Evolutionary conservation across 352 stramenopile species (phyloP), one percentile per base, ranked within the genome.

Genomic region (Pythium phragmitis): DNA sequence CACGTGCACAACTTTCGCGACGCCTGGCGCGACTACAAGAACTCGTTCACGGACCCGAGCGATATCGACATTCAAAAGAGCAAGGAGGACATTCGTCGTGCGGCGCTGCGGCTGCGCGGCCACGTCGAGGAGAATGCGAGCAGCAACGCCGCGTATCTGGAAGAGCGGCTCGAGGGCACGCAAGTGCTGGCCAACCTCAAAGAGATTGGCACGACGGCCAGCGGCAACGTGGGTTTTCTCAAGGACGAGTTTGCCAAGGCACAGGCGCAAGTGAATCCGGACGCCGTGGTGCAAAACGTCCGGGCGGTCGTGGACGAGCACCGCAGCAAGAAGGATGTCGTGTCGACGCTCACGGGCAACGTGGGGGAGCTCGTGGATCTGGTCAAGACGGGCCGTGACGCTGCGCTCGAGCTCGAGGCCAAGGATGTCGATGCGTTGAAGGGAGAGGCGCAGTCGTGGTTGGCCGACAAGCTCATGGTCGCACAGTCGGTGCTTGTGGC

Each of bases 391-490:
- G 75, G 82, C 3, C 68, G 81, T 28, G 76, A 92, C 37, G 78
- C 76, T 4, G 82, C 83, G 9, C 60, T 94, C 12, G 53, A 63
- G 7, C 59, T 94, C 36, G 82, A 94, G 8, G 76, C 70, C 23
- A 57, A 84, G 48, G 85, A 96, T 37, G 54, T 96, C 0, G 76
- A 92, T 0, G 70, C 62, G 0, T 70, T 88, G 26, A 91, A 91
- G 66, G 48, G 42, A 4, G 82, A 85, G 1, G 72, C 73, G 37
- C 83, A 96, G 65, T 87, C 77, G 57, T 96, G 87, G 87, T 74
- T 92, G 19, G 80, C 82, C 2, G 87, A 96, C 73, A 96, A 96
- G 54, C 73, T 96, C 59, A 69, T 89, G 57, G 85, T 96, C 26
- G 87, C 82, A 17, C 85, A 93, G 64, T 77, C 76, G 8, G 86